phyloP scores from a whole-genome alignment of 1,139 yeast species.

The Pichia kudriavzevii region DNA sequence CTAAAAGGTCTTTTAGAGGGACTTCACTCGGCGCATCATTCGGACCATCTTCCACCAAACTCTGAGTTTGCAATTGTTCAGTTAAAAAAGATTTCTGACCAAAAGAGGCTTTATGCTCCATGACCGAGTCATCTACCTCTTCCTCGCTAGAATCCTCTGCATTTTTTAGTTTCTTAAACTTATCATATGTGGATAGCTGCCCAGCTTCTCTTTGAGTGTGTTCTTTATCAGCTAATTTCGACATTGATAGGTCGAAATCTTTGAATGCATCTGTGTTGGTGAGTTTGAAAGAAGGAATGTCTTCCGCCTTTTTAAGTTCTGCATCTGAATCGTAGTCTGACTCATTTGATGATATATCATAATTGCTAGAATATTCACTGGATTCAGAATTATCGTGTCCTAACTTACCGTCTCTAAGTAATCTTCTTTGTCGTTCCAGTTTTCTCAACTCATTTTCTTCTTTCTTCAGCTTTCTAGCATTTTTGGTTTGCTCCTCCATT shows the following conservation, averaged over 20 bases:
- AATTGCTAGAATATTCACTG: constrained; percentile 13
- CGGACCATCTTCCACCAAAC: not conserved
- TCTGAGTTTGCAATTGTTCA: not conserved
- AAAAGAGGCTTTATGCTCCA: constrained; percentile 3
- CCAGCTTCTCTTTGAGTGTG: constrained; percentile 14
- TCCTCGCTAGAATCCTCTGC: constrained; percentile 3
- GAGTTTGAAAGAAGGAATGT: constrained; percentile 8
- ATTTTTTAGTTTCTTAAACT: constrained; percentile 17
- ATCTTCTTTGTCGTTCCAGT: constrained; percentile 4
- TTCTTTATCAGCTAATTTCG: constrained; percentile 19
- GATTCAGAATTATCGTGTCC: constrained; percentile 18
- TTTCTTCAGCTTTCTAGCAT: constrained; percentile 14
- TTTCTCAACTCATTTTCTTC: constrained; percentile 13
- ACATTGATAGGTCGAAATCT: constrained; percentile 15
- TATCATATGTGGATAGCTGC: constrained; percentile 16
- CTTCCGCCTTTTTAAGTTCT: constrained; percentile 3
- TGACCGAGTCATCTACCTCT: constrained; percentile 6
- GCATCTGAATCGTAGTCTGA: not conserved
- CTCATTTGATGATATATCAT: constrained; percentile 1
- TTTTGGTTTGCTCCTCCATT: constrained; percentile 16
- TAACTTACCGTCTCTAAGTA: constrained; percentile 16
- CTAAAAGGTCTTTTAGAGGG: constrained; percentile 15
- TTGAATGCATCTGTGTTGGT: constrained; percentile 10
- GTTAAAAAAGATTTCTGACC: not conserved
- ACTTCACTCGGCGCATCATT: too few relatives aligned